Conservation (phyloP, 768 basidiomycete genomes). For the Cubamyces sp. region DNA sequence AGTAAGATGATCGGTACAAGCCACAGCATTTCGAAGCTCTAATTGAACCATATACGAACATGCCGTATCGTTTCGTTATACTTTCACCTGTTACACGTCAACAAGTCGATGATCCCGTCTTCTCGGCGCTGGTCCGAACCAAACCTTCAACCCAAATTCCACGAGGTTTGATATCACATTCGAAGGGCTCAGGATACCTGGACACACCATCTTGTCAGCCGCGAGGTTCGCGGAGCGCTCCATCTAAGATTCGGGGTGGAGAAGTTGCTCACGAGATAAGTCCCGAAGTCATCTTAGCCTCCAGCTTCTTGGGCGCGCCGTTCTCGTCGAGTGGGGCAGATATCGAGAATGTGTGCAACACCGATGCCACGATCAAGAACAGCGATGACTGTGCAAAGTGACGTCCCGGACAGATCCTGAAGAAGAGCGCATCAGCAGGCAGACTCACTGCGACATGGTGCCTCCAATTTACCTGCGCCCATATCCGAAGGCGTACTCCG, state of each 20-base stretch:
- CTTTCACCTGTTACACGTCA: too few relatives aligned
- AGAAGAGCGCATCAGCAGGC: not conserved
- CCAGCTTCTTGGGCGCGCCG: conserved; percentile 4
- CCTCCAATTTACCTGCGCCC: not conserved
- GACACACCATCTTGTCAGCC: not conserved
- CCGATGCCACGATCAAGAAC: conserved; percentile 14
- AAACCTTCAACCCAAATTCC: conserved; percentile 15
- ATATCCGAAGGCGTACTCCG: conserved; percentile 1
- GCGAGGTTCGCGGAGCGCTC: not conserved
- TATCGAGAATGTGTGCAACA: conserved; percentile 19
- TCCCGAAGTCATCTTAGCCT: conserved; percentile 11
- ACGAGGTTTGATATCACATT: conserved; percentile 30
- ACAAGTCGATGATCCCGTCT: too few relatives aligned
- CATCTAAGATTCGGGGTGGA: not conserved
- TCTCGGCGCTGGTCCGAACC: too few relatives aligned
- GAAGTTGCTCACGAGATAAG: conserved; percentile 14
- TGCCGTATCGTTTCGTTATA: too few relatives aligned
- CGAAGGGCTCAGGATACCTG: conserved; percentile 32
- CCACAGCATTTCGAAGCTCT: too few relatives aligned
- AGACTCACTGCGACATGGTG: not conserved
- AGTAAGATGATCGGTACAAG: too few relatives aligned
- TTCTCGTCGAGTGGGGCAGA: conserved; percentile 4
- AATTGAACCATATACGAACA: too few relatives aligned
- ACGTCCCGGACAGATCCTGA: conserved; percentile 32
- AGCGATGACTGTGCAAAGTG: conserved; percentile 29